phyloP scores from a whole-genome alignment of 306 rosid species.

The Lotus japonicus region DNA sequence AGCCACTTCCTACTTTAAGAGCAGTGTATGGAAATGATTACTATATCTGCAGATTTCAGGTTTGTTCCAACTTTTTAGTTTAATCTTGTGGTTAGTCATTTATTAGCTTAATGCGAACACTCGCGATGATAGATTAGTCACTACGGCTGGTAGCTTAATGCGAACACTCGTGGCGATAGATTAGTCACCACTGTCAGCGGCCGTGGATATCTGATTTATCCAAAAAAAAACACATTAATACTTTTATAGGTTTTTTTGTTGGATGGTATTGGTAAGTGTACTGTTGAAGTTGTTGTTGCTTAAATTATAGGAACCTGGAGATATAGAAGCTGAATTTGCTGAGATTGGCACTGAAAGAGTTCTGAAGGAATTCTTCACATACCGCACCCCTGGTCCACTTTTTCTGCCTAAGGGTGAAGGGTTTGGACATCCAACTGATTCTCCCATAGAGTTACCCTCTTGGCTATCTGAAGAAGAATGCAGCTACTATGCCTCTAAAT shows the following conservation, averaged over 20 bases:
- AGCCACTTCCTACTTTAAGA: constrained; percentile 37
- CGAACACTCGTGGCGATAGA: too few species aligned
- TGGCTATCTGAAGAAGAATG: constrained; percentile 71
- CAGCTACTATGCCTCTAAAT: constrained; percentile 47
- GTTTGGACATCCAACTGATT: constrained; percentile 36
- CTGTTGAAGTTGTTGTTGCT: not conserved
- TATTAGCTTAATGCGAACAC: too few species aligned
- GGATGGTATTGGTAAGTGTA: too few species aligned
- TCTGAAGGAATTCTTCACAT: constrained; percentile 50
- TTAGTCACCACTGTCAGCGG: too few species aligned
- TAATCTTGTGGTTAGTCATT: too few species aligned
- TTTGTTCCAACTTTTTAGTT: not conserved
- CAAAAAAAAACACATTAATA: too few species aligned
- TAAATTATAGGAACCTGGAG: constrained; percentile 55
- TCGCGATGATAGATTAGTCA: too few species aligned
- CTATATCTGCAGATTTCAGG: constrained; percentile 78
- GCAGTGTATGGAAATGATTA: constrained; percentile 55
- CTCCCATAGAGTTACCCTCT: constrained; percentile 50
- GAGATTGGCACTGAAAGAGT: constrained; percentile 57
- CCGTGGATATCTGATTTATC: too few species aligned
- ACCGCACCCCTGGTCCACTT: constrained; percentile 53
- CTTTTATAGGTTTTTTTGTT: too few species aligned
- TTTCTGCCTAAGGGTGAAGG: constrained; percentile 49
- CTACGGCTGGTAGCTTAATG: too few species aligned
- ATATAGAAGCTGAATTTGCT: constrained; percentile 67